These are phyloP conservation scores for Aureobasidium sp. DNA, from an alignment of 2,329 filamentous ascomycete genomes.

Conservation along the genomic window DNA sequence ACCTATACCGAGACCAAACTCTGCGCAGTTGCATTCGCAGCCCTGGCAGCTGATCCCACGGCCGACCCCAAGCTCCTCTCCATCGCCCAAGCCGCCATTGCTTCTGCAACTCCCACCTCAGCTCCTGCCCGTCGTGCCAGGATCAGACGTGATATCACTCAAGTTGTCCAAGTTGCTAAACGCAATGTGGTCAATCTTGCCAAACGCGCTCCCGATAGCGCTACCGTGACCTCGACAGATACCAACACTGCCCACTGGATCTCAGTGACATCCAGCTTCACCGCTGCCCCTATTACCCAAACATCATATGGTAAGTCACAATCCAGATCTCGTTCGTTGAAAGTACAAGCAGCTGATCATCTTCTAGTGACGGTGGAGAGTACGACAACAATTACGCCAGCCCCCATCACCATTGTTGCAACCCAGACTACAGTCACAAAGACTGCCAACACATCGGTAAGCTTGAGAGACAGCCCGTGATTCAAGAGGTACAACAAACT, in stretches of 20 bases:
- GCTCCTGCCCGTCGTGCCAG: not conserved
- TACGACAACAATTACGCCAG: constrained; percentile 6
- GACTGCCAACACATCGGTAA: not conserved
- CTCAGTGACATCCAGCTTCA: constrained; percentile 23
- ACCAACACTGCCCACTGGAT: constrained; percentile 17
- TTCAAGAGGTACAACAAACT: not conserved
- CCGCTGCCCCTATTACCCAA: constrained; percentile 21
- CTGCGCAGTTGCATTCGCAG: constrained; percentile 24
- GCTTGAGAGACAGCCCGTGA: not conserved
- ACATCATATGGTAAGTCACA: constrained; percentile 13
- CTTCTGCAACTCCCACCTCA: not conserved
- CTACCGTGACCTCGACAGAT: constrained; percentile 29
- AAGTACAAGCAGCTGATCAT: not conserved
- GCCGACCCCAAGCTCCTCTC: not conserved
- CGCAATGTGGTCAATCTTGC: not conserved
- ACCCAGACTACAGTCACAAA: not conserved
- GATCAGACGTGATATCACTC: not conserved
- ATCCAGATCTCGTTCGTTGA: no score
- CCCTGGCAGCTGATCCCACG: not conserved
- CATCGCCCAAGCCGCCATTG: not conserved
- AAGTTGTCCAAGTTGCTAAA: not conserved
- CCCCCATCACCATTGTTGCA: not conserved
- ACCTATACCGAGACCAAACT: constrained; percentile 28
- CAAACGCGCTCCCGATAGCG: constrained; percentile 31
- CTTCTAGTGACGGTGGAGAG: not conserved